Evolutionary conservation across 768 basidiomycete species (phyloP).

Genomic region (Daedaleopsis sinensis): DNA sequence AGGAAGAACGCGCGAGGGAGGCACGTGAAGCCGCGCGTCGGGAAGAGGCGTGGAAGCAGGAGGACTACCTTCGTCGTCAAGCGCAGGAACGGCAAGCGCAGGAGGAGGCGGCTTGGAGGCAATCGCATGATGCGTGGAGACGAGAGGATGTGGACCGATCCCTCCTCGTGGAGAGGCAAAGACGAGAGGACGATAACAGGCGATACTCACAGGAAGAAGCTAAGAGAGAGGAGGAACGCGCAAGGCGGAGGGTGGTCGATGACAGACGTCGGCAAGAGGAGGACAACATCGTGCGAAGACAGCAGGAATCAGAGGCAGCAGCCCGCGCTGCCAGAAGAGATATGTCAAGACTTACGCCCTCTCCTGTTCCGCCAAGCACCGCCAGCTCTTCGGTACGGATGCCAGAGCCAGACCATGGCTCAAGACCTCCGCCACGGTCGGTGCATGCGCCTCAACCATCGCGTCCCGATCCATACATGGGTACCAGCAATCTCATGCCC

Average conservation of each 20-base stretch:
- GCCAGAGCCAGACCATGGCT: slow-evolving; percentile 10
- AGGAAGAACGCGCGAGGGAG: slow-evolving; percentile 42
- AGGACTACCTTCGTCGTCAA: slow-evolving; percentile 23
- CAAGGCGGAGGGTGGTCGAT: slow-evolving; percentile 28
- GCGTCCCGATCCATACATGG: slow-evolving; percentile 27
- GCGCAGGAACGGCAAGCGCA: slow-evolving; percentile 26
- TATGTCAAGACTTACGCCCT: slow-evolving; percentile 15
- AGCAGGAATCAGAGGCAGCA: slow-evolving; percentile 49
- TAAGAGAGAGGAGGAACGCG: slow-evolving; percentile 22
- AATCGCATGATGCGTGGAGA: slow-evolving; percentile 21
- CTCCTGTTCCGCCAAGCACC: slow-evolving; percentile 8
- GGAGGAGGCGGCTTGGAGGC: slow-evolving; percentile 22
- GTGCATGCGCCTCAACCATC: slow-evolving; percentile 33
- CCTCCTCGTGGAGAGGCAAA: slow-evolving; percentile 24
- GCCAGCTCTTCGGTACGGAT: slow-evolving; percentile 1
- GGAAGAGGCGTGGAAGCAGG: slow-evolving; percentile 40
- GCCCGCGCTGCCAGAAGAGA: slow-evolving; percentile 31
- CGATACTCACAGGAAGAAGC: slow-evolving; percentile 17
- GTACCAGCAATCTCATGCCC: slow-evolving; percentile 44
- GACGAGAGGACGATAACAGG: slow-evolving; percentile 36
- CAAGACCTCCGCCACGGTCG: slow-evolving; percentile 22
- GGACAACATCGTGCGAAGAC: slow-evolving; percentile 58
- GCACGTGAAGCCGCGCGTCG: slow-evolving; percentile 39
- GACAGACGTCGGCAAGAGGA: slow-evolving; percentile 49
- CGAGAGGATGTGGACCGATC: slow-evolving; percentile 30